phyloP scores from a whole-genome alignment of 208 protist genomes.

The Acanthamoeba castellanii region DNA sequence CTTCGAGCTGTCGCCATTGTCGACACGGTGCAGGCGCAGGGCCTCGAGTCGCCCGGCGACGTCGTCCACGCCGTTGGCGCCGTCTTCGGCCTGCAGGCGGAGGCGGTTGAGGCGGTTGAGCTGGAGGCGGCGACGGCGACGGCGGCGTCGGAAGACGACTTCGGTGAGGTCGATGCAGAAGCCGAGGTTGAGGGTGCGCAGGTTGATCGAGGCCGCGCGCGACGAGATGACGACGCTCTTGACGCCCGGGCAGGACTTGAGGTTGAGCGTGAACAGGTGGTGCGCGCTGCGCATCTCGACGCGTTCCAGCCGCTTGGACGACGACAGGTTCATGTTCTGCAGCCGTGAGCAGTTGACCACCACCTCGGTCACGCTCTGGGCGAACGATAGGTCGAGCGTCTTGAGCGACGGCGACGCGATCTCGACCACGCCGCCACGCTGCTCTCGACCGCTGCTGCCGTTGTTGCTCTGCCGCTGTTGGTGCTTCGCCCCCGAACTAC shows the following conservation, averaged over 20 bases:
- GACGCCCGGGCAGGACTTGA: not conserved
- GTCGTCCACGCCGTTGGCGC: not conserved
- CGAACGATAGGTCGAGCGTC: constrained; percentile 31
- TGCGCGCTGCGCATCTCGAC: constrained; percentile 35
- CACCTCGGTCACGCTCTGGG: constrained; percentile 26
- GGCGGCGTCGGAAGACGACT: not conserved
- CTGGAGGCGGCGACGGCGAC: not conserved
- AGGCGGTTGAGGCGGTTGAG: too few relatives aligned
- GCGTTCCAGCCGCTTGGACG: constrained; percentile 13
- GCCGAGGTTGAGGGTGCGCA: constrained; percentile 2
- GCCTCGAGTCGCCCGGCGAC: not conserved
- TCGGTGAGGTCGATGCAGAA: constrained; percentile 18
- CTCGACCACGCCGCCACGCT: not conserved
- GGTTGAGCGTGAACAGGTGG: not conserved
- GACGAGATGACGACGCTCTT: not conserved
- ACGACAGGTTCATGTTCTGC: constrained; percentile 40
- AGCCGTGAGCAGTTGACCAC: not conserved
- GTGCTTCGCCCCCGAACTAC: too few relatives aligned
- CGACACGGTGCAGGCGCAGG: not conserved
- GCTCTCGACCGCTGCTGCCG: too few relatives aligned
- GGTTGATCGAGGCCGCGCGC: not conserved
- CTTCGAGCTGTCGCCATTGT: not conserved
- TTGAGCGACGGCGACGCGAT: not conserved
- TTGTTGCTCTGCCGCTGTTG: too few relatives aligned
- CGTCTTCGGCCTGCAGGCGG: too few relatives aligned